A percentile compares a stretch with the other conserved stretches of the same genome.
Evolutionary conservation across 148 eudicot species (phyloP).

Genomic region (Vaccinium vitisidaea): DNA sequence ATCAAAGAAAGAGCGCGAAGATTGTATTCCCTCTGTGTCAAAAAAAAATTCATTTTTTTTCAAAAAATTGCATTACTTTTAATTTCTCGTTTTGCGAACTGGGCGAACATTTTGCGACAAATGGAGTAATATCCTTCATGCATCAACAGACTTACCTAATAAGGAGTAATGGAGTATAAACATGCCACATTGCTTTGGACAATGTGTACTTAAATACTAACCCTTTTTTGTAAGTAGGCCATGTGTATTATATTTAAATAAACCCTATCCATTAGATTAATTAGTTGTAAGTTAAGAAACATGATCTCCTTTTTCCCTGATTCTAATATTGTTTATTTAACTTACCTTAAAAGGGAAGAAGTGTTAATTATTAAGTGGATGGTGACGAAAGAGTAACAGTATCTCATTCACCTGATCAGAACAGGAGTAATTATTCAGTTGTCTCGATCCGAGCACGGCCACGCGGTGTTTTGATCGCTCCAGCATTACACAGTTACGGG

Average conservation of each 20-base stretch:
- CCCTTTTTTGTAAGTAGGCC: background rate
- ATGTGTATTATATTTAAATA: background rate
- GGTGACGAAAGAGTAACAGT: background rate
- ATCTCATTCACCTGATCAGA: background rate
- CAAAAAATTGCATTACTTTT: too few species aligned
- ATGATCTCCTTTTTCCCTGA: background rate
- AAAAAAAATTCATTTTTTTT: too few species aligned
- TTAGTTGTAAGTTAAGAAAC: background rate
- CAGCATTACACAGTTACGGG: too few species aligned
- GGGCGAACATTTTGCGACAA: too few species aligned
- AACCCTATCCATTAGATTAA: slow-evolving; percentile 16
- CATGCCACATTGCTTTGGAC: background rate
- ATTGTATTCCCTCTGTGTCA: too few species aligned
- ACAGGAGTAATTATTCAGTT: too few species aligned
- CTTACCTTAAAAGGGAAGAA: slow-evolving; percentile 22
- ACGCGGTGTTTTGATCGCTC: too few species aligned
- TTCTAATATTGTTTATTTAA: background rate
- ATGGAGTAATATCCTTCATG: background rate
- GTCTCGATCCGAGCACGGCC: too few species aligned
- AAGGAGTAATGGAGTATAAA: background rate
- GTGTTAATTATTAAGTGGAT: slow-evolving; percentile 3
- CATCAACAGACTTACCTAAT: background rate
- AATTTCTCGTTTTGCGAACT: too few species aligned
- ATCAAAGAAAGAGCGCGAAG: too few species aligned
- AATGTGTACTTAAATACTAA: background rate